phyloP scores from a whole-genome alignment of 73 alveolate genomes.

The Stentor coeruleus region DNA sequence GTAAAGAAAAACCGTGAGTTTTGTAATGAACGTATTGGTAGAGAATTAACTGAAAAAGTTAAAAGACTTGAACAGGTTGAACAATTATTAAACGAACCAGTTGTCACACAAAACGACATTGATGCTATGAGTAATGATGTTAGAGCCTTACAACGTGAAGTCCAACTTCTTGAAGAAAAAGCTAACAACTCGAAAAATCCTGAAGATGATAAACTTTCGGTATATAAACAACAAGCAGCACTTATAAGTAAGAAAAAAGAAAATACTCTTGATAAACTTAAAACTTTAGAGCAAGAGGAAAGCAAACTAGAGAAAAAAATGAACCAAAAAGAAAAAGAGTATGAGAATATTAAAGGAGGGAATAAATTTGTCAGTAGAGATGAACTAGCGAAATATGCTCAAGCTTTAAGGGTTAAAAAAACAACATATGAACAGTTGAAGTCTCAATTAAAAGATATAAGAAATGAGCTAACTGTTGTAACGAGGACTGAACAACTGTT shows the following conservation, averaged over 20 bases:
- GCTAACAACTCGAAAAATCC: conserved; percentile 65
- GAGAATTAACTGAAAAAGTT: conserved; percentile 79
- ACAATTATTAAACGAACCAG: conserved; percentile 75
- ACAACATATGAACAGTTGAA: conserved; percentile 71
- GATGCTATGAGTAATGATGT: conserved; percentile 72
- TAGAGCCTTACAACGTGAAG: conserved; percentile 69
- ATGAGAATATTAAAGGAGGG: conserved; percentile 77
- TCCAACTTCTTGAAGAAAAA: conserved; percentile 72
- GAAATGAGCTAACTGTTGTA: conserved; percentile 74
- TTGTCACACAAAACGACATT: conserved; percentile 74
- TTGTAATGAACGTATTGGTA: conserved; percentile 72
- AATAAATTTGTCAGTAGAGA: conserved; percentile 77
- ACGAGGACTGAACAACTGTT: conserved; percentile 76
- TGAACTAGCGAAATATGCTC: conserved; percentile 87
- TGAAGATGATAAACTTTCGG: conserved; percentile 74
- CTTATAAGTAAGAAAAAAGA: conserved; percentile 84
- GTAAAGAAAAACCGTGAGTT: conserved; percentile 81
- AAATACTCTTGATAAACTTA: conserved; percentile 58
- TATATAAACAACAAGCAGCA: conserved; percentile 81
- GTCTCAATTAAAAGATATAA: conserved; percentile 72
- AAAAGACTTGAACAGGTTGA: conserved; percentile 73
- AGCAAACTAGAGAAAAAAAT: conserved; percentile 72
- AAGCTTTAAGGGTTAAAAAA: conserved; percentile 74
- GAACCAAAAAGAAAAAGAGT: conserved; percentile 76
- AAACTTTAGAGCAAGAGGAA: conserved; percentile 77